Evolutionary conservation across 768 basidiomycete species (phyloP).

Genomic region (Russula foetens): DNA sequence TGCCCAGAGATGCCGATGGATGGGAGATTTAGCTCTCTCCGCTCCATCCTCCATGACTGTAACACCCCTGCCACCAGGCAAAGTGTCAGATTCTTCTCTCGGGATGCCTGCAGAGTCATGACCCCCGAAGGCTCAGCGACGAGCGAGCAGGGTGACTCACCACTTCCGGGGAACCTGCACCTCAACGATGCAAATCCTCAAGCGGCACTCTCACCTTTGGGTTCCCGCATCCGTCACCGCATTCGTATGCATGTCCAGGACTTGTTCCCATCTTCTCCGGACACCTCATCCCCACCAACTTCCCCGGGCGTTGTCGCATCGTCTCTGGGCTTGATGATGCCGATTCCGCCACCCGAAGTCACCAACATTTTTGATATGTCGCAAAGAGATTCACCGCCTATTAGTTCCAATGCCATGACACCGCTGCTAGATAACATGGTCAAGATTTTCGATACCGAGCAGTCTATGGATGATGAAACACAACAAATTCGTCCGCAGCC

Average conservation of each 20-base stretch:
- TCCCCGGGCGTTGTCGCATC: slow-evolving; percentile 15
- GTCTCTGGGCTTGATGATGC: slow-evolving; percentile 28
- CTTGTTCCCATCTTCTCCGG: slow-evolving; percentile 15
- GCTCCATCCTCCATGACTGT: slow-evolving; percentile 64
- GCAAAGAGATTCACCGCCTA: slow-evolving; percentile 42
- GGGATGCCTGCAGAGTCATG: slow-evolving; percentile 56
- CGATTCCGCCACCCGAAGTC: slow-evolving; percentile 36
- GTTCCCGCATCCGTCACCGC: slow-evolving; percentile 11
- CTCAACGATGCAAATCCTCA: slow-evolving; percentile 25
- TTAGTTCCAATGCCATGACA: slow-evolving; percentile 27
- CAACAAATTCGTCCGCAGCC: slow-evolving; percentile 7
- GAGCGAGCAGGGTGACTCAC: slow-evolving; percentile 26
- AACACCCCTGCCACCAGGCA: slow-evolving; percentile 72
- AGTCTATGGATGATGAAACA: slow-evolving; percentile 19
- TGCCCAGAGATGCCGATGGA: slow-evolving; percentile 28
- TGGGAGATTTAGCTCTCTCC: slow-evolving; percentile 42
- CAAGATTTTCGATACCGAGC: slow-evolving; percentile 29
- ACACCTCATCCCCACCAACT: slow-evolving; percentile 18
- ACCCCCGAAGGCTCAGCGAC: slow-evolving; percentile 55
- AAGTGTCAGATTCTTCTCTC: slow-evolving; percentile 71
- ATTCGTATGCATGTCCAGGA: slow-evolving; percentile 10
- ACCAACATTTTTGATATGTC: slow-evolving; percentile 54
- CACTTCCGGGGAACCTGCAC: slow-evolving; percentile 26
- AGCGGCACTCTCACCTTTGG: slow-evolving; percentile 12
- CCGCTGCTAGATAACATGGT: slow-evolving; percentile 31